phyloP scores from a whole-genome alignment of 768 basidiomycete species.

The Suillus discolor region DNA sequence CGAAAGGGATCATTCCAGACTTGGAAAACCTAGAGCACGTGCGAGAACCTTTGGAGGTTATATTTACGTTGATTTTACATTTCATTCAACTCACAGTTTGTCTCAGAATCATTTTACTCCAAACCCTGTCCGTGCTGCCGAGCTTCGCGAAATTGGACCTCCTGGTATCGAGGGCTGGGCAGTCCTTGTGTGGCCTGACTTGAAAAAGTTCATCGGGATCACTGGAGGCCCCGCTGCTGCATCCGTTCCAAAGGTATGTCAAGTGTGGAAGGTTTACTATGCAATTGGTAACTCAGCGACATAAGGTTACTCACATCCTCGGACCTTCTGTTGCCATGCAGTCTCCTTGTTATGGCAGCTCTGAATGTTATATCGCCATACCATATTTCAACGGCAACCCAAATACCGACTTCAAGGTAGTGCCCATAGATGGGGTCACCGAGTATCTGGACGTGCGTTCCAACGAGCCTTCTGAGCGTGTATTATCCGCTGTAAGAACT shows the following conservation, averaged over 20 bases:
- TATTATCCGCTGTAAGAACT: not conserved
- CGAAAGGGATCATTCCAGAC: slow-evolving; percentile 11
- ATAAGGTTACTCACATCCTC: slow-evolving; percentile 9
- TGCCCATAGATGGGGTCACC: not conserved
- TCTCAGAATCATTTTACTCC: slow-evolving; percentile 11
- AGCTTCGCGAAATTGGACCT: slow-evolving; percentile 10
- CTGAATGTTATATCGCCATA: slow-evolving; percentile 4
- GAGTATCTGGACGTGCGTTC: slow-evolving; percentile 4
- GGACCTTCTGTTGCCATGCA: slow-evolving; percentile 8
- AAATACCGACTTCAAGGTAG: not conserved
- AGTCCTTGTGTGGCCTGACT: slow-evolving; percentile 10
- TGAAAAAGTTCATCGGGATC: not conserved
- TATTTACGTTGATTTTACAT: not conserved
- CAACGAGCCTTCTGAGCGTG: not conserved
- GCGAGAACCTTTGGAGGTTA: slow-evolving; percentile 5
- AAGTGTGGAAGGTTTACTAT: too few species aligned
- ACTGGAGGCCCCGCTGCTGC: slow-evolving; percentile 8
- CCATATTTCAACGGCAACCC: slow-evolving; percentile 4
- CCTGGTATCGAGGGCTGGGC: slow-evolving; percentile 3
- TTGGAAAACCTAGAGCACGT: slow-evolving; percentile 5
- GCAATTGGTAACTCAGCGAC: not conserved
- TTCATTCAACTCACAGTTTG: not conserved
- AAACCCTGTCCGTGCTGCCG: slow-evolving; percentile 11
- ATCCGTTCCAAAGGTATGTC: slow-evolving; percentile 9
- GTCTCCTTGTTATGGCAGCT: not conserved